These are phyloP conservation scores for Cutaneotrichosporon mucoides DNA, from an alignment of 1,284 basidiomycete species.

Conservation along the genomic window DNA sequence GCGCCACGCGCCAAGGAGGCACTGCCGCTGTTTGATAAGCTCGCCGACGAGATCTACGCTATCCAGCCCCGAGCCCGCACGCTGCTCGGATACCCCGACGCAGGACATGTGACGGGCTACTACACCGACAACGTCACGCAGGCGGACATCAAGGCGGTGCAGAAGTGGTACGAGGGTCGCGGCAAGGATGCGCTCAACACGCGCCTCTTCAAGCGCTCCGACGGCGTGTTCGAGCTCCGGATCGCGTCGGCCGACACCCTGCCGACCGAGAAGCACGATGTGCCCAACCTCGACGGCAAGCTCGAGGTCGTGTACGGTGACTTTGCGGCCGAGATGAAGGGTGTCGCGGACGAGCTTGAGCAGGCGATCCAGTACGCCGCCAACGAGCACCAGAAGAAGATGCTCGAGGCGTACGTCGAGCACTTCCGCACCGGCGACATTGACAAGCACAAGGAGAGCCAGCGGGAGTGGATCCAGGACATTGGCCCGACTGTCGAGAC, in stretches of 20 bases:
- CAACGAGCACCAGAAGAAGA: constrained; percentile 65
- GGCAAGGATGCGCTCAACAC: constrained; percentile 18
- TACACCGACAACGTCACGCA: constrained; percentile 14
- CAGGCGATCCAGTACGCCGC: constrained; percentile 68
- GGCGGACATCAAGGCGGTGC: constrained; percentile 19
- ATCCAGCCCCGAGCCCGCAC: constrained; percentile 11
- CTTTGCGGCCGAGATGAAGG: constrained; percentile 9
- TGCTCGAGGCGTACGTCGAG: constrained; percentile 72
- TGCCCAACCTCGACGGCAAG: constrained; percentile 4
- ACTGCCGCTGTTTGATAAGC: constrained; percentile 10
- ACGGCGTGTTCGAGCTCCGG: constrained; percentile 18
- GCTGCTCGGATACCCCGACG: constrained; percentile 19
- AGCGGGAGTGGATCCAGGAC: constrained; percentile 76
- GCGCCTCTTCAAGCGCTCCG: constrained; percentile 17
- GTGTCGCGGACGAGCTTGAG: constrained; percentile 12
- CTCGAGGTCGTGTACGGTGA: constrained; percentile 18
- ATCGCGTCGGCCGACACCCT: constrained; percentile 10
- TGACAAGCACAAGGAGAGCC: constrained; percentile 69
- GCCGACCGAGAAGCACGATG: constrained; percentile 4
- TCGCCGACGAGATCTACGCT: constrained; percentile 15
- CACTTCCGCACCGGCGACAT: constrained; percentile 76
- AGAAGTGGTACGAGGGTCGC: constrained; percentile 13
- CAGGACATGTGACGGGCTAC: constrained; percentile 20
- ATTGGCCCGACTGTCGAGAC: constrained; percentile 70
- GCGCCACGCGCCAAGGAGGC: constrained; percentile 8